Percentiles rank a stretch among this genome's conserved stretches.
Conservation (phyloP, 371 early-diverging fungal species). For the Syncephalastrum contaminatum region DNA sequence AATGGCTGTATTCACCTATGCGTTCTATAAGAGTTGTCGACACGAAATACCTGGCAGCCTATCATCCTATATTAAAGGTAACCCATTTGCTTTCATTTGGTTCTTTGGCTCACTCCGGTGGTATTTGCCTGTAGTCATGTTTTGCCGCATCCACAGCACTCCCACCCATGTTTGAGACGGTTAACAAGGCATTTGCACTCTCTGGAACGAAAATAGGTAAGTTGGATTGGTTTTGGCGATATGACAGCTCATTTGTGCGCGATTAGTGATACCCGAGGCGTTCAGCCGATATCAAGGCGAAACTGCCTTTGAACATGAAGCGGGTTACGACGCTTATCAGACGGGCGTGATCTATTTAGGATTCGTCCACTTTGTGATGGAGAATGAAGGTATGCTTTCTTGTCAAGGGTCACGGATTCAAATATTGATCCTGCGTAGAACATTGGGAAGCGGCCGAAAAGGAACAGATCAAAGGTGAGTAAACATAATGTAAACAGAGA, state of each 20-base stretch:
- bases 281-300: conserved; percentile 33
- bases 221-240: neutral
- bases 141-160: conserved; percentile 29
- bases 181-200: conserved; percentile 24
- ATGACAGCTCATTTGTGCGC: neutral
- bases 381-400: conserved; percentile 33
- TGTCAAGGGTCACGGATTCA: neutral
- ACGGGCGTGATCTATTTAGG: conserved; percentile 78
- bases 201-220: conserved; percentile 47
- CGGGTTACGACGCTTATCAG: conserved; percentile 88
- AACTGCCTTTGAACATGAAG: conserved; percentile 69
- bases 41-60: conserved; percentile 56
- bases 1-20: conserved; percentile 3
- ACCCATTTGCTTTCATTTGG: neutral
- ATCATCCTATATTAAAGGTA: conserved; percentile 24
- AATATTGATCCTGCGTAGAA: neutral
- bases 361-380: conserved; percentile 46
- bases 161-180: conserved; percentile 33
- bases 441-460: neutral
- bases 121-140: conserved; percentile 10
- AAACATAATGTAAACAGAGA: too few relatives aligned
- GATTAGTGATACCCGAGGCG: conserved; percentile 29
- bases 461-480: conserved; percentile 3
- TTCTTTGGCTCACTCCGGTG: neutral
- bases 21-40: conserved; percentile 55